Base-by-base conservation (phyloP, 169 alveolate genomes). In the Plasmodium vivax region DNA sequence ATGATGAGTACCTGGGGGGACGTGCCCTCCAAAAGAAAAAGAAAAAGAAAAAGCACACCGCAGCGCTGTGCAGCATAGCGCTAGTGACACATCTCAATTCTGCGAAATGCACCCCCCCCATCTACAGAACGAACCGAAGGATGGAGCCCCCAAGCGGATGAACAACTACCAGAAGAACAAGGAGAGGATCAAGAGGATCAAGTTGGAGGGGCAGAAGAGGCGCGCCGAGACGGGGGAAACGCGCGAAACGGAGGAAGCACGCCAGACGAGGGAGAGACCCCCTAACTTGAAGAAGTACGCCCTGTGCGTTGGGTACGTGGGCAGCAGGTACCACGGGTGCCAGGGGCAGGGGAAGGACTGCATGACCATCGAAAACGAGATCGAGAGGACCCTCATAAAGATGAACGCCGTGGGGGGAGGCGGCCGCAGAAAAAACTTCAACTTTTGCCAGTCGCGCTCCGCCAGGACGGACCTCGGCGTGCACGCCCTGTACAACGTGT, bases 391-490 rank as follows among this genome's bases (percentile, higher is more conserved):
- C n/a, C 91, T 97, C 51, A 9, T 95, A 36, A 93, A 85, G 8
- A 88, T 93, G n/a, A 96, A 96, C 16, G 98, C 97, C 23, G 95
- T 97, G 27, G 92, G 85, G 82, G 96, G 95, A 72, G 94, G 95
- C 12, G 96, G 92, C 32, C 90, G 96, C 96, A 68, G 38, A n/a
- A 87, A 87, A 51, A 71, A 79, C 27, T 87, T 87, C 71, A 87
- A 87, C 9, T 87, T 75, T 30, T 87, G 93, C 47, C 68, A 75
- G 32, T 95, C 98, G 3, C 95, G 98, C 77, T 97, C 97, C 1
- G 98, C 98, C n/a, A 85, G 98, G 38, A 97, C 98, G 16, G 98
- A 97, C 84, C 94, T 96, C 82, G 98, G 98, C n/a, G 98, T 97
- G 1, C 98, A 97, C 62, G 98, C 98, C 2, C 96, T 96, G 2